Evolutionary conservation across 257 asterid genomes (phyloP), one percentile per base, ranked within the genome.

Genomic region (Leonotis leonurus): DNA sequence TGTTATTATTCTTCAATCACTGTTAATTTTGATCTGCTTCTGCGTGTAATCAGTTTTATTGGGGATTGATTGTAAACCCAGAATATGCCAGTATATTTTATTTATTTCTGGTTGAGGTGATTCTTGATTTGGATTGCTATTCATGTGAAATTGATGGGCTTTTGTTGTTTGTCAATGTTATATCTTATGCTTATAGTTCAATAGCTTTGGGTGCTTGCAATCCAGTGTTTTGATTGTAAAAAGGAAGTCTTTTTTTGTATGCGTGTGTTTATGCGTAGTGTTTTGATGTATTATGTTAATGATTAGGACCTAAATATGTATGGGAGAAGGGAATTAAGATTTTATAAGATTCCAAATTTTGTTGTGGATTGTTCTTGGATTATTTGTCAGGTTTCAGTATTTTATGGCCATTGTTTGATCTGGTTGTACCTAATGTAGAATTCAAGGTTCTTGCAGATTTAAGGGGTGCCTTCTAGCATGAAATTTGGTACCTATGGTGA

Each of bases 1-100:
- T n/a, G n/a, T n/a, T n/a, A n/a, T n/a, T n/a, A n/a, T 51, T 75
- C 53, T 75, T 57, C 71, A 32, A 29, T 54, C 57, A 41, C 63
- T 46, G 4, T 30, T 37, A 5, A 52, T 33, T 56, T 68, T 71
- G 77, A 62, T 75, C 80, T 49, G 68, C 25, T 44, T 8, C 50
- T 49, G 11, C 27, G 16, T 54, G 67, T 53, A 46, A 1, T n/a
- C 45, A 6, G 17, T 24, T 14, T 60, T 6, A 17, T 26, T 22
- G n/a, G 12, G 45, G 21, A 25, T 69, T 52, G 14, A 6, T n/a
- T 9, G 13, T 30, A 17, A 64, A 21, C 68, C 68, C 29, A 41
- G 53, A 61, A 27, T 39, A 39, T 51, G 13, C n/a, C 50, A 56
- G 59, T 61, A 67, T 53, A 56, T 44, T 17, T 14, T 8, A 16